Conservation (phyloP, 2,329 filamentous ascomycete species). For the Pseudogymnoascus sp. region DNA sequence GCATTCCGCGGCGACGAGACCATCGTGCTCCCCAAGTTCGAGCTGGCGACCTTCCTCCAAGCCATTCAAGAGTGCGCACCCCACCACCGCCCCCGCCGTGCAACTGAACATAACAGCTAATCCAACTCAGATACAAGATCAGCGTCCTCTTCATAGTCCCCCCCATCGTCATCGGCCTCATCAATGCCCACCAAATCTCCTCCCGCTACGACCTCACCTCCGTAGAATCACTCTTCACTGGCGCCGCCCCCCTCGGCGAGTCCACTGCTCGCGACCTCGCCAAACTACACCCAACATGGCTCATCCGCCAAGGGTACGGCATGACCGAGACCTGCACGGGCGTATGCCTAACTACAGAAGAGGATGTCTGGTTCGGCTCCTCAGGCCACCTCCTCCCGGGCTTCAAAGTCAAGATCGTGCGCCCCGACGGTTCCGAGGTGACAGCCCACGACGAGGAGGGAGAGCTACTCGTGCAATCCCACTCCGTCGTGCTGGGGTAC, state of each 20-base stretch:
- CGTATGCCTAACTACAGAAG: slow-evolving; percentile 49
- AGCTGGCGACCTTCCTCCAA: slow-evolving; percentile 56
- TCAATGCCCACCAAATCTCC: slow-evolving; percentile 54
- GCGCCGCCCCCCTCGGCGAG: slow-evolving; percentile 69
- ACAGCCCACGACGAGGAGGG: slow-evolving; percentile 66
- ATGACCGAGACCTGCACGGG: slow-evolving; percentile 73
- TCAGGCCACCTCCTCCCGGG: slow-evolving; percentile 64
- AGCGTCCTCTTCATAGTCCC: slow-evolving; percentile 57
- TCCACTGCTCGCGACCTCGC: slow-evolving; percentile 62
- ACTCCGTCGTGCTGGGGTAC: slow-evolving; percentile 74
- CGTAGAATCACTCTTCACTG: slow-evolving; percentile 60
- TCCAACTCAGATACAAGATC: slow-evolving; percentile 49
- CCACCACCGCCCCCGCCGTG: neutral
- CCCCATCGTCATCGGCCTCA: slow-evolving; percentile 71
- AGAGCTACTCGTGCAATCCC: slow-evolving; percentile 72
- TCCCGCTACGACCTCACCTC: slow-evolving; percentile 65
- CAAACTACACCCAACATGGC: slow-evolving; percentile 56
- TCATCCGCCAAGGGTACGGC: slow-evolving; percentile 66
- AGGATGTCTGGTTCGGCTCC: slow-evolving; percentile 64
- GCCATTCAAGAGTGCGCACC: slow-evolving; percentile 52
- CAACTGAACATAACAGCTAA: neutral
- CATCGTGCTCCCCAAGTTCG: slow-evolving; percentile 69
- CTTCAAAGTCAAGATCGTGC: slow-evolving; percentile 58
- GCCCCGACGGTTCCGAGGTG: slow-evolving; percentile 62
- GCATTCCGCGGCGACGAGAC: slow-evolving; percentile 67